Conservation (phyloP, 1,139 yeast genomes). For the Blastobotrys apis region DNA sequence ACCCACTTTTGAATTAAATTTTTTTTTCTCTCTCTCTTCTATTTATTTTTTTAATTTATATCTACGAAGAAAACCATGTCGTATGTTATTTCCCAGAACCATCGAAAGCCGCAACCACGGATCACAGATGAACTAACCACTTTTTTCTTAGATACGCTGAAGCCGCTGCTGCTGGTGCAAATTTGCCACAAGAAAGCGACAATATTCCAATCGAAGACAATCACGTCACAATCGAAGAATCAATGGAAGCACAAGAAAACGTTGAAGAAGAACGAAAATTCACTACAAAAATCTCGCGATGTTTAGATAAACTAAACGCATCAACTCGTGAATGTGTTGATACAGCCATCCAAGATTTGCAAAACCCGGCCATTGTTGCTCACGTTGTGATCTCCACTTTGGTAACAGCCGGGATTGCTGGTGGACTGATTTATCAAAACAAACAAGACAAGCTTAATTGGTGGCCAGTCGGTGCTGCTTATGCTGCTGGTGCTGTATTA, state of each 20-base stretch:
- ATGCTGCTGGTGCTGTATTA: constrained; percentile 13
- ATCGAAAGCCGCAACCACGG: too few species aligned
- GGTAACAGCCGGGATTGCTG: constrained; percentile 39
- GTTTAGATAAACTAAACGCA: neutral
- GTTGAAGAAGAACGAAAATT: constrained; percentile 3
- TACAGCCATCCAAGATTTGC: constrained; percentile 32
- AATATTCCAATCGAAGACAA: constrained; percentile 12
- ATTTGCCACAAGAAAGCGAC: constrained; percentile 5
- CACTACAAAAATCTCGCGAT: constrained; percentile 4
- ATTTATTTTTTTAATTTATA: too few species aligned
- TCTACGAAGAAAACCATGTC: too few species aligned
- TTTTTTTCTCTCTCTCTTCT: too few species aligned
- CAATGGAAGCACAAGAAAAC: constrained; percentile 12
- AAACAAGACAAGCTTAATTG: constrained; percentile 13
- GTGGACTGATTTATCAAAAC: constrained; percentile 13
- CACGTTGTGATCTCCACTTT: constrained; percentile 43
- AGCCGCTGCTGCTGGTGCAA: constrained; percentile 15
- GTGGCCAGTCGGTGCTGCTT: constrained; percentile 16
- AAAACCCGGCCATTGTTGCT: constrained; percentile 45
- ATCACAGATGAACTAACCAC: too few species aligned
- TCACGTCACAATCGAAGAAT: constrained; percentile 12
- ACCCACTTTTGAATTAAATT: too few species aligned
- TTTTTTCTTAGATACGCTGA: constrained; percentile 17
- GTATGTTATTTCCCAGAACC: too few species aligned
- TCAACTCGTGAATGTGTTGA: neutral